Evolutionary conservation across 1,139 yeast species (phyloP).

Genomic region (Yamadazyma trypodendri): DNA sequence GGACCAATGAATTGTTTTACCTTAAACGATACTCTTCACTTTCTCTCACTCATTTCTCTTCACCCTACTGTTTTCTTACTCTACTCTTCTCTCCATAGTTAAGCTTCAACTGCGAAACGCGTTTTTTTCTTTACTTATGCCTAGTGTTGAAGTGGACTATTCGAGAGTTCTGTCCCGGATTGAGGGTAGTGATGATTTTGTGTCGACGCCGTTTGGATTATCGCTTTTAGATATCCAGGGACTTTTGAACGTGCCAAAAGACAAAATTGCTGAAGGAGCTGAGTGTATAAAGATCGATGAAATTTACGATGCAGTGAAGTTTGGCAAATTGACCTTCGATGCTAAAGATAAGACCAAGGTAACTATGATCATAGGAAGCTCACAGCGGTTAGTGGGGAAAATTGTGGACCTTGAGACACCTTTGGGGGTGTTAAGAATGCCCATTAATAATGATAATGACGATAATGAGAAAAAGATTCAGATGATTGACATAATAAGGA

Average conservation of each 20-base stretch:
- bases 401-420: slow-evolving; percentile 59
- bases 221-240: slow-evolving; percentile 71
- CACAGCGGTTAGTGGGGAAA: slow-evolving; percentile 63
- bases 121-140: slow-evolving; percentile 18
- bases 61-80: too few relatives aligned
- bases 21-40: too few relatives aligned
- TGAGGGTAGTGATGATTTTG: slow-evolving; percentile 17
- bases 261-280: slow-evolving; percentile 21
- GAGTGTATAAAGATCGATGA: slow-evolving; percentile 37
- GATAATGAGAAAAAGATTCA: slow-evolving; percentile 25
- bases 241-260: slow-evolving; percentile 54
- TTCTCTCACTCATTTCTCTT: too few relatives aligned
- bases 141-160: slow-evolving; percentile 29
- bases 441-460: slow-evolving; percentile 18
- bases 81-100: too few relatives aligned
- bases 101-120: background rate
- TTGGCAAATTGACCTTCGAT: slow-evolving; percentile 60
- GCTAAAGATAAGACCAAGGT: slow-evolving; percentile 42
- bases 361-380: slow-evolving; percentile 59
- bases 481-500: slow-evolving; percentile 56
- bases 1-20: background rate
- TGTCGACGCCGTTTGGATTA: slow-evolving; percentile 57
- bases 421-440: slow-evolving; percentile 50
- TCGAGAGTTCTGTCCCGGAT: slow-evolving; percentile 22
- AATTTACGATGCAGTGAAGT: slow-evolving; percentile 49